Conservation (phyloP, 306 rosid genomes). For the Arachis hypogaea region DNA sequence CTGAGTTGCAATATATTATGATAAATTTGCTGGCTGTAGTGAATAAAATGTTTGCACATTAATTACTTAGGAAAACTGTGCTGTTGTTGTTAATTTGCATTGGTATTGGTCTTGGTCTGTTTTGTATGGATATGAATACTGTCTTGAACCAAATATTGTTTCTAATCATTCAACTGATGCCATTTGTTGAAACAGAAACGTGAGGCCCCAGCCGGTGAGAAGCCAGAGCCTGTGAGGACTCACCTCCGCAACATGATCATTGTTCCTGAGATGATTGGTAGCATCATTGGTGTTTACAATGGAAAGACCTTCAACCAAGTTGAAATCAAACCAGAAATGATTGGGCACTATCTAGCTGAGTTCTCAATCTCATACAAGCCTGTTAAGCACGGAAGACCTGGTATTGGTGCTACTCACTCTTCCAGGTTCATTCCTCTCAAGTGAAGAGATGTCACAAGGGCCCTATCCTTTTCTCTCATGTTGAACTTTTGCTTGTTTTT, state of each 20-base stretch:
- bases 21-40: too few species aligned
- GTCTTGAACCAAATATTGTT: neutral
- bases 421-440: constrained; percentile 97
- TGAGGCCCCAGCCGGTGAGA: constrained; percentile 90
- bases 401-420: constrained; percentile 98
- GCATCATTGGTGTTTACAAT: constrained; percentile 52
- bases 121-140: neutral
- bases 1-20: too few species aligned
- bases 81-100: too few species aligned
- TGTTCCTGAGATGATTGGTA: constrained; percentile 56
- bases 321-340: constrained; percentile 62
- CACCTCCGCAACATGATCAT: constrained; percentile 75
- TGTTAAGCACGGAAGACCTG: constrained; percentile 95
- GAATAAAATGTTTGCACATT: too few species aligned
- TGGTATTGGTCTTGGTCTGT: too few species aligned
- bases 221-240: constrained; percentile 89
- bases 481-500: constrained; percentile 22
- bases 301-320: constrained; percentile 62
- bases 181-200: constrained; percentile 61
- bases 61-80: too few species aligned
- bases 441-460: constrained; percentile 45
- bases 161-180: neutral
- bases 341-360: constrained; percentile 80
- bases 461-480: neutral
- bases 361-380: constrained; percentile 98